Evolutionary conservation across 1,284 basidiomycete species (phyloP), one percentile per base, ranked within the genome.

Genomic region (Tylopilus sp.): DNA sequence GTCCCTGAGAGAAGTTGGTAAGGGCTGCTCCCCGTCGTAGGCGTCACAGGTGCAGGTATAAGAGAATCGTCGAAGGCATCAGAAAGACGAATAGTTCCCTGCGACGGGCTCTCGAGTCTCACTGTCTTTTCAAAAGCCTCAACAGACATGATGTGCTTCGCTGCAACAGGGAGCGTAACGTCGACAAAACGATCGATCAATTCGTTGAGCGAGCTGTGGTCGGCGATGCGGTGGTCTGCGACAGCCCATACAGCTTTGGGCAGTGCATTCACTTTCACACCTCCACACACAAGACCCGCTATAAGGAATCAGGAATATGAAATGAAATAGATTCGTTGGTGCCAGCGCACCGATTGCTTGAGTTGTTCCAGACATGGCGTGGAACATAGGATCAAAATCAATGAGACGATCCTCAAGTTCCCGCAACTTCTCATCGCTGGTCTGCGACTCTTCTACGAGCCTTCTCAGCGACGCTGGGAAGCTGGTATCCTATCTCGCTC

Each of bases 31-130:
- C 75, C 72, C 3, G 73, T 71, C 6, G 81, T 81, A 0, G 87
- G 85, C 3, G 87, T 84, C 24, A 84, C 77, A 1, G 87, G 87
- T 3, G 87, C 83, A 16, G 88, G 85, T 61, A 84, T 83, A 18
- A 87, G 77, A 29, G 79, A 77, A 6, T 75, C 77, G 18, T 76
- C 76, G 63, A 80, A 86, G 0, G 83, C 81, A 59, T 87, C 74
- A 29, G 64, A 71, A 33, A 80, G 61, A 39, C 62, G 71, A 47
- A 78, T 70, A 12, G 65, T 74, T 41, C 76, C 75, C 64, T 67
- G 62, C 10, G 69, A 67, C 39, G 64, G 62, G 38, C 44, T 65
- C 18, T 61, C 58, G 4, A 18, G 29, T 58, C 80, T 78, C 12
- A 66, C 67, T 44, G 75, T 60, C 36, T 69, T 76, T 22, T 81